Evolutionary conservation across 345 rosid species (phyloP), one percentile per base, ranked within the genome.

Genomic region (Camelina hispida): DNA sequence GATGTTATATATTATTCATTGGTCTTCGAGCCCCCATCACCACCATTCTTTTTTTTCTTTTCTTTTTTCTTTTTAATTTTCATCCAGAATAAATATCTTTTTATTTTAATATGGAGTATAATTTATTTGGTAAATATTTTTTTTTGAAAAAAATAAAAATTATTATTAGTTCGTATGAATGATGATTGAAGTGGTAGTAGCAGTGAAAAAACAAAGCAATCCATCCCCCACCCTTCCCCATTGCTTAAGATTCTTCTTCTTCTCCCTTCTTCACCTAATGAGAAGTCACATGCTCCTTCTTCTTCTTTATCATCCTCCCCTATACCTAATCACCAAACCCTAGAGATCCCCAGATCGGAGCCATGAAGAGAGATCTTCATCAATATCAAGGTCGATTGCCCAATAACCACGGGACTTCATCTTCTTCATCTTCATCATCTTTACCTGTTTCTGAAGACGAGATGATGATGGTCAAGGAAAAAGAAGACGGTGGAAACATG

Each of bases 11-110:
- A 57, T 69, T 66, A 44, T 69, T 78, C 85, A 80, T 84, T 25
- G 92, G 70, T 69, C 56, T 52, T 79, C 73, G 85, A 74, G 90
- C 91, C 85, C 12, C 74, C 78, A 69, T 85, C 91, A 77, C 87
- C 73, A 74, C 85, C 79, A 43, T 74, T 82, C n/a, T 64, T 60
- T 30, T 37, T 15, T 23, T 5, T 13, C 5, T 13, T 5, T 22
- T 18, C n/a, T n/a, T n/a, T n/a, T 22, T 18, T 12, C 2, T 34
- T 34, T 34, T 34, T 34, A 1, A 34, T 34, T 34, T 66, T 51
- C 28, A 12, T 38, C 11, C 48, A 18, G 48, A 60, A 60, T 37
- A 60, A 38, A 38, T 37, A 60, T 22, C 18, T 20, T 8, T 62
- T 40, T 62, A 7, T 62, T 62, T 1, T 5, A 20, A 61, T 30